Evolutionary conservation across 306 rosid species (phyloP).

Genomic region (Citrullus amarus): DNA sequence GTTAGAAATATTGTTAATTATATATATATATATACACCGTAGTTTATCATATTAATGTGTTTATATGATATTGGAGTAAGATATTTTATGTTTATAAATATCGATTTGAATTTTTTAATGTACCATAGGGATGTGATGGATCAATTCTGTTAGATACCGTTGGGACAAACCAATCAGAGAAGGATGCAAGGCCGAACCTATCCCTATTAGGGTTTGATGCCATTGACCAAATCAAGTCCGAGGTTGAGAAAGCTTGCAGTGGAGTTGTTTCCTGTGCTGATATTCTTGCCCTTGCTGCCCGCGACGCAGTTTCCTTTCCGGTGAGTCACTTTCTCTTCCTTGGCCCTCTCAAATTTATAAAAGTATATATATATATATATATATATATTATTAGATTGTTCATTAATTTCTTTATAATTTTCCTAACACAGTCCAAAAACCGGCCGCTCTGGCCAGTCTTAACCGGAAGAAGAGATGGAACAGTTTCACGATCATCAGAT

Average conservation of each 20-base stretch:
- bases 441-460: slow-evolving; percentile 14
- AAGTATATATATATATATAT: background rate
- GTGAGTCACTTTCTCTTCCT: background rate
- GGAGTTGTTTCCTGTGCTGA: slow-evolving; percentile 28
- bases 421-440: slow-evolving; percentile 8
- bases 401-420: background rate
- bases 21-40: no score
- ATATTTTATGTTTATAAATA: no score
- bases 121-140: slow-evolving; percentile 27
- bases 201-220: slow-evolving; percentile 21
- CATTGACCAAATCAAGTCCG: slow-evolving; percentile 25
- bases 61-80: no score
- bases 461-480: slow-evolving; percentile 37
- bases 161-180: slow-evolving; percentile 5
- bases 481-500: slow-evolving; percentile 11
- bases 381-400: background rate
- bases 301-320: slow-evolving; percentile 27
- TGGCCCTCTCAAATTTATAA: background rate
- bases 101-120: no score
- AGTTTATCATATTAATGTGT: no score
- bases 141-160: slow-evolving; percentile 22
- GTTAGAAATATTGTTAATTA: no score
- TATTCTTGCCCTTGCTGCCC: slow-evolving; percentile 23
- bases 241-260: slow-evolving; percentile 15
- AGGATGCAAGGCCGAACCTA: slow-evolving; percentile 22